These are phyloP conservation scores for Hemisphaericaspora lyxosophila DNA, from an alignment of 1,139 yeast species.

Conservation along the genomic window DNA sequence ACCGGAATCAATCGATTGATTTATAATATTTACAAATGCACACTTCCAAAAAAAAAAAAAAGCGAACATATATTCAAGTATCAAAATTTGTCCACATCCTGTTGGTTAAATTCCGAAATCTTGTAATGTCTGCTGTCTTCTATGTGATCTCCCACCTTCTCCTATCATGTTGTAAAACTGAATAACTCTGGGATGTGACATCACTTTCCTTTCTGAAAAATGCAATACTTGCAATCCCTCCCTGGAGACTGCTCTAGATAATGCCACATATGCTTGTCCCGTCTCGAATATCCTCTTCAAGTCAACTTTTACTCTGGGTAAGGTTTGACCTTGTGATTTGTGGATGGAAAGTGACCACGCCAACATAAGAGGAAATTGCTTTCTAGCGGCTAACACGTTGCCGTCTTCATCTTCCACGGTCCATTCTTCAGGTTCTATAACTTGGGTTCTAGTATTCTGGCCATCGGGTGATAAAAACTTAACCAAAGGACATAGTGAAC, in stretches of 20 bases:
- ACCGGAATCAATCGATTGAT: no score
- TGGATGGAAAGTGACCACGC: conserved; percentile 98
- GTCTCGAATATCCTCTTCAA: conserved; percentile 75
- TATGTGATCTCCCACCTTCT: not conserved
- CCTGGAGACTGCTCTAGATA: conserved; percentile 80
- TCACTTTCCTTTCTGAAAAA: conserved; percentile 57
- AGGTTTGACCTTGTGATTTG: conserved; percentile 94
- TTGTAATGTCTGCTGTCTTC: not conserved
- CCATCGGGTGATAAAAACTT: conserved; percentile 72
- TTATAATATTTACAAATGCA: no score
- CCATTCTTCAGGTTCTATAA: conserved; percentile 48
- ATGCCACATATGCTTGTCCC: conserved; percentile 94
- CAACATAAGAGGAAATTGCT: conserved; percentile 77
- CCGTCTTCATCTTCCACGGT: conserved; percentile 40
- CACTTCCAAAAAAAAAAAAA: no score
- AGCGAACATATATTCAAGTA: no score
- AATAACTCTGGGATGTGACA: conserved; percentile 61
- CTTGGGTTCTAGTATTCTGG: conserved; percentile 60
- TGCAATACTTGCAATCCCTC: conserved; percentile 77
- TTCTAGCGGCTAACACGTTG: conserved; percentile 29
- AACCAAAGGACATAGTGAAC: conserved; percentile 66
- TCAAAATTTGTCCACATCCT: not conserved
- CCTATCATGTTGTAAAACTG: conserved; percentile 51
- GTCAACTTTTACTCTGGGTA: conserved; percentile 80
- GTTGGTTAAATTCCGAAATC: not conserved